phyloP scores from a whole-genome alignment of 2,329 filamentous ascomycete species.

The Claviceps spartinae region DNA sequence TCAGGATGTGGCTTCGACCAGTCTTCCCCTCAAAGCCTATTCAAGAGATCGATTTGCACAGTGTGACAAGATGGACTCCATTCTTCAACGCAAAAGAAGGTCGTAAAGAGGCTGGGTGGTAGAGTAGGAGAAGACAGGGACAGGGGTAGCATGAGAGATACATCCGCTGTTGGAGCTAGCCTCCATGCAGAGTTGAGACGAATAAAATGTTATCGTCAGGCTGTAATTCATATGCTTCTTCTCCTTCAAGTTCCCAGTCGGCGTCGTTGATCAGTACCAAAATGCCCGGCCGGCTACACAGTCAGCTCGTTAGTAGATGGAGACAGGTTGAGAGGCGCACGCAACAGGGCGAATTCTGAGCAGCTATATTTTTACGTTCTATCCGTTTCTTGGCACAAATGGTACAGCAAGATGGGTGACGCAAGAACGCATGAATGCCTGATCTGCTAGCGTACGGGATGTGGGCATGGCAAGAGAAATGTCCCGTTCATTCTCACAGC shows the following conservation, averaged over 20 bases:
- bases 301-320: constrained; percentile 10
- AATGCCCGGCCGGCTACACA: constrained; percentile 73
- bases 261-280: constrained; percentile 94
- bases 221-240: constrained; percentile 78
- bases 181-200: constrained; percentile 90
- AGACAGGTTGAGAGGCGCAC: background rate
- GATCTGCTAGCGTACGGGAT: background rate
- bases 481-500: background rate
- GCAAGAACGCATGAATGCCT: background rate
- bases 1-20: background rate
- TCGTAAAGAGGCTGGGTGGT: background rate
- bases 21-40: background rate
- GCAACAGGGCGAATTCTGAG: background rate
- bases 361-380: background rate
- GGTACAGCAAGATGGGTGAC: background rate
- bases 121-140: background rate
- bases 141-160: background rate
- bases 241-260: constrained; percentile 95
- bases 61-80: background rate
- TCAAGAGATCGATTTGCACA: background rate
- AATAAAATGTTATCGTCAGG: constrained; percentile 80
- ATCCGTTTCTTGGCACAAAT: background rate
- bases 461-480: background rate
- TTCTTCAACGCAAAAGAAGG: background rate
- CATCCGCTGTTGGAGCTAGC: constrained; percentile 32